Percentiles rank a stretch among this genome's conserved stretches.
Evolutionary conservation across 768 basidiomycete genomes (phyloP).

Genomic region (Udeniomyces megalosporus): DNA sequence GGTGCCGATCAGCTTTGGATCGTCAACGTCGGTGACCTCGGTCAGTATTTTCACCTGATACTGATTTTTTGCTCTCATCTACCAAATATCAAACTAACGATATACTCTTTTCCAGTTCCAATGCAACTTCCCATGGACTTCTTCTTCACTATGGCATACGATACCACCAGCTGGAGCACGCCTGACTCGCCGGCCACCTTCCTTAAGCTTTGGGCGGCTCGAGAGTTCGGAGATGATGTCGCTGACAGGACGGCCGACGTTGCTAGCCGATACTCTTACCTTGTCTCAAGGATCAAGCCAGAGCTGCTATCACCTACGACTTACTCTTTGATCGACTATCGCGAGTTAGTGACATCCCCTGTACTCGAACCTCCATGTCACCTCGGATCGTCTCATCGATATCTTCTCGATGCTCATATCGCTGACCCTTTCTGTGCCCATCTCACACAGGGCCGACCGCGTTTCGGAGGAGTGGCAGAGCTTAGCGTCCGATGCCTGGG

Average conservation of each 20-base stretch:
- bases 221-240: slow-evolving; percentile 43
- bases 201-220: slow-evolving; percentile 44
- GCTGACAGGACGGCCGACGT: slow-evolving; percentile 37
- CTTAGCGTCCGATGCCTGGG: slow-evolving; percentile 35
- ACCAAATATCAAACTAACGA: neutral
- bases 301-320: slow-evolving; percentile 49
- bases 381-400: neutral
- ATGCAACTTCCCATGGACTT: slow-evolving; percentile 44
- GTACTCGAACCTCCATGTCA: neutral
- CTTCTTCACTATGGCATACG: slow-evolving; percentile 49
- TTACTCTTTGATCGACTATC: slow-evolving; percentile 48
- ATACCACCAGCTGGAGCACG: slow-evolving; percentile 39
- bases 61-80: neutral
- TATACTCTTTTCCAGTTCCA: too few relatives aligned
- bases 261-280: slow-evolving; percentile 41
- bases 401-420: neutral
- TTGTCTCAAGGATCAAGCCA: slow-evolving; percentile 47
- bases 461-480: slow-evolving; percentile 40
- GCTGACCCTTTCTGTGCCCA: neutral
- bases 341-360: slow-evolving; percentile 54
- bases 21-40: slow-evolving; percentile 55
- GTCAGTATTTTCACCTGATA: slow-evolving; percentile 17
- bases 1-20: slow-evolving; percentile 50
- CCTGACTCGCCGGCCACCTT: slow-evolving; percentile 39
- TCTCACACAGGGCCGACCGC: slow-evolving; percentile 39